A percentile compares a stretch with the other conserved stretches of the same genome.
These are phyloP conservation scores for Musa troglodytarum DNA, from an alignment of 176 grass and related monocot species.

Conservation along the genomic window DNA sequence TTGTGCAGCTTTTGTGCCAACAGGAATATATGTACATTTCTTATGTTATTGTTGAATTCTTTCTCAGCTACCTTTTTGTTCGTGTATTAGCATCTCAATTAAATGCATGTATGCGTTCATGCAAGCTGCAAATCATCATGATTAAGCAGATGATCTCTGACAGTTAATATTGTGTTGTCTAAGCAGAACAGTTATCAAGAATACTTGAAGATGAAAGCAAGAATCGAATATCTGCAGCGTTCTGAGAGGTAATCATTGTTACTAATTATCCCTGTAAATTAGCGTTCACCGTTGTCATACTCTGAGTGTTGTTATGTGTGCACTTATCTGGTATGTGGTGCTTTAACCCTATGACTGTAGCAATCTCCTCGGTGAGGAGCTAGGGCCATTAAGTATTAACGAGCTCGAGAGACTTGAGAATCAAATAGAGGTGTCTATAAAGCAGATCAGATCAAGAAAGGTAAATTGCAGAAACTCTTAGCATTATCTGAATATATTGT, in stretches of 20 bases:
- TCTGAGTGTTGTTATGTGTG: neutral
- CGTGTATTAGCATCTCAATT: too few species aligned
- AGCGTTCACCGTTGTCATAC: neutral
- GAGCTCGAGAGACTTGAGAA: conserved; percentile 62
- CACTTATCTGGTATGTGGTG: neutral
- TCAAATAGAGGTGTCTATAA: conserved; percentile 58
- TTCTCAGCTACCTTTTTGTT: too few species aligned
- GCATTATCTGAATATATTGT: too few species aligned
- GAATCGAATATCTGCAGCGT: conserved; percentile 58
- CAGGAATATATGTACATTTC: too few species aligned
- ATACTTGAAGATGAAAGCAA: conserved; percentile 60
- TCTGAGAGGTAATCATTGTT: conserved; percentile 49
- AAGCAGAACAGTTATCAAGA: conserved; percentile 67
- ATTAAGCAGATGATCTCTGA: neutral
- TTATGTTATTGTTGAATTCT: too few species aligned
- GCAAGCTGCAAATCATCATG: neutral
- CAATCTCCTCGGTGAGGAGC: conserved; percentile 82
- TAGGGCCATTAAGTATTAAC: conserved; percentile 35
- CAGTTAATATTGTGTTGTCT: neutral
- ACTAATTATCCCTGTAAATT: neutral
- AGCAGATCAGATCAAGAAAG: conserved; percentile 74
- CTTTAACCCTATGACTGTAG: conserved; percentile 11
- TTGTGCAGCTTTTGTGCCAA: too few species aligned
- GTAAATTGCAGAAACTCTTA: conserved; percentile 13
- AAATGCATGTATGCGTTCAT: neutral